These are phyloP conservation scores for Rhynchospora tenuis DNA, from an alignment of 176 grass and related monocot genomes.

Conservation along the genomic window DNA sequence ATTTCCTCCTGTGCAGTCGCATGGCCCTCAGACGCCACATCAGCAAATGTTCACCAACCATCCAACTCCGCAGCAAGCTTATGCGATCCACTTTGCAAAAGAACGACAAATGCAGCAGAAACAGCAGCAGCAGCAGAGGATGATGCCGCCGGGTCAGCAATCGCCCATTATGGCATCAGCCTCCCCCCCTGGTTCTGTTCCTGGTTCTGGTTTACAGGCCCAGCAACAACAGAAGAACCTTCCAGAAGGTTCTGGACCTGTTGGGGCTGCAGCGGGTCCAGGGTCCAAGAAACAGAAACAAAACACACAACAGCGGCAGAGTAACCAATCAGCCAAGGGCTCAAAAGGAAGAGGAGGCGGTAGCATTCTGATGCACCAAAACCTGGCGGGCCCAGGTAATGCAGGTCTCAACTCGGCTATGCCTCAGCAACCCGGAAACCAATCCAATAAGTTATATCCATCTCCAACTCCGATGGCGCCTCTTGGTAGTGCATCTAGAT, in stretches of 20 bases:
- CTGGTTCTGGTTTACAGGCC: neutral
- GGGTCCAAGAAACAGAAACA: constrained; percentile 32
- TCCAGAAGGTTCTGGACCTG: constrained; percentile 12
- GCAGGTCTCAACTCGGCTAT: constrained; percentile 41
- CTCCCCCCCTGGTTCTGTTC: neutral
- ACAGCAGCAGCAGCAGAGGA: constrained; percentile 47
- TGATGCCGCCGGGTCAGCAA: constrained; percentile 1
- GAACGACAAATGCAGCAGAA: constrained; percentile 84
- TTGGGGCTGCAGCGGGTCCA: neutral
- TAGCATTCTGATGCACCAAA: constrained; percentile 65
- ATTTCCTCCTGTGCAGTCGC: constrained; percentile 64
- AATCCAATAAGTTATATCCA: constrained; percentile 55
- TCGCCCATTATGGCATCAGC: constrained; percentile 19
- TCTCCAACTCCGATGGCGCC: neutral
- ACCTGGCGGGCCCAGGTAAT: constrained; percentile 26
- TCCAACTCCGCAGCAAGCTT: constrained; percentile 54
- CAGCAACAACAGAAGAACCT: constrained; percentile 20
- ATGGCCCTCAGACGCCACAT: constrained; percentile 59
- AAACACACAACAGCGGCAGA: constrained; percentile 70
- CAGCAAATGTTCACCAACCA: constrained; percentile 65
- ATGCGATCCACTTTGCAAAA: constrained; percentile 60
- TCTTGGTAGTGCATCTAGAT: neutral
- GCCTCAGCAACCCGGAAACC: constrained; percentile 47
- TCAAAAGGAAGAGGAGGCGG: constrained; percentile 83
- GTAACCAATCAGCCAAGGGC: constrained; percentile 80